Base-by-base conservation (phyloP, 768 basidiomycete species). In the Tricholoma terreum region DNA sequence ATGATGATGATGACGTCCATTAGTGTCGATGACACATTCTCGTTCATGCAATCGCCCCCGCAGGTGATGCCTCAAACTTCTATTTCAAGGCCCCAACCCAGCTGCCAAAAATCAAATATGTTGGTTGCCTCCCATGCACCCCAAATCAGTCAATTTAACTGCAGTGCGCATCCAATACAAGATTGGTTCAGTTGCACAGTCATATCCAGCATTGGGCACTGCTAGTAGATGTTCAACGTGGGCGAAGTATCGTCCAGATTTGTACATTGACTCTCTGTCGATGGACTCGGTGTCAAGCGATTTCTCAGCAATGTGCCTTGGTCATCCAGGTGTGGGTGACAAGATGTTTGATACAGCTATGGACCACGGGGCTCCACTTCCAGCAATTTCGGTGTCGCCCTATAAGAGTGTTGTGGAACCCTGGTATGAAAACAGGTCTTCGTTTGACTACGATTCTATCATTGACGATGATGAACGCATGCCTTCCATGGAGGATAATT, bases 311-410 rank as follows among this genome's bases (percentile, higher is more conserved):
- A 69, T 75, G 61, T 74, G 80, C n/a, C 69, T 88, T 0, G 84
- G 79, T 2, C 80, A 91, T 9, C 91, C 91, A 1, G 89, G 85
- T 2, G 67, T 92, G 3, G 90, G 91, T 1, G 91, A 93, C 69
- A 93, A 92, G 79, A 93, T 93, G 91, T 89, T 93, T 60, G 85
- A 88, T 35, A 84, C 77, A 11, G 67, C 65, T 17, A 1, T 86
- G n/a, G n/a, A n/a, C n/a, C n/a, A n/a, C n/a, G n/a, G n/a, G n/a
- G n/a, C n/a, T n/a, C n/a, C n/a, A n/a, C n/a, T n/a, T n/a, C n/a
- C n/a, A n/a, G n/a, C n/a, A n/a, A n/a, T n/a, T n/a, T n/a, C n/a
- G n/a, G n/a, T 81, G 0, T 90, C 89, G 0, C 87, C 89, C 1
- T 67, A 79, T 0, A 79, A 79, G 48, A 81, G 80, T 54, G 64